Base-by-base conservation (phyloP, 2,329 filamentous ascomycete species). In the Colletotrichum plurivorum region DNA sequence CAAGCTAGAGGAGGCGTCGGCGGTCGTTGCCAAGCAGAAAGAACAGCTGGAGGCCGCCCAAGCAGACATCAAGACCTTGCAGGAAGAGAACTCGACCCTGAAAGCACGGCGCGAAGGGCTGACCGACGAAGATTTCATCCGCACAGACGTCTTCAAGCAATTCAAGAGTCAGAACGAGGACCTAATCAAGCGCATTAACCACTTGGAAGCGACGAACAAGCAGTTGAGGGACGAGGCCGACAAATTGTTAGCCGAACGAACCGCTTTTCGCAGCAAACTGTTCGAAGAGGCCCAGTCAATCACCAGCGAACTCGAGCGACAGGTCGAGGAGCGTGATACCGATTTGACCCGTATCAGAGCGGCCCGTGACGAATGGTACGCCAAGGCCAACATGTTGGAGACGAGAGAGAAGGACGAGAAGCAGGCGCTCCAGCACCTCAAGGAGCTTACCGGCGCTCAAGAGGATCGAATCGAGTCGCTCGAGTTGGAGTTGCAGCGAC, bases 141-240 rank as follows among this genome's bases (percentile, higher is more conserved):
- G 94, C 66, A 97, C 94, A 5, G 94, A 98, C 75, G 87, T 97
- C 3, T 99, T 97, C 87, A 98, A 97, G 81, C 90, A 93, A 71
- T 88, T 98, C 76, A 97, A 95, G 81, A 88, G 88, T 25, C 94
- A 98, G 75, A 93, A 97, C 75, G 96, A 98, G 76, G 95, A 98
- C 74, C 89, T 97, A 9, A 94, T 98, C 73, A 95, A 94, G 79
- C 91, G 94, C 45, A 91, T 97, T 76, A 99, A 99, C 78, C 91
- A 95, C 74, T 82, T 98, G 15, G 95, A 98, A 80, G 94, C 94
- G 4, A 93, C 91, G 13, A 98, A 98, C 78, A 91, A 92, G 69
- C 91, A 94, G 73, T 80, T 98, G 36, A 90, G 92, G 43, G 93
- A 97, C 78, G 94, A 97, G 75, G 92, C 93, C 6, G 92, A 95